A percentile compares a stretch with the other conserved stretches of the same genome.
Evolutionary conservation across 805 yeast genomes (phyloP).

Genomic region (Crinitomyces ghanaensis): DNA sequence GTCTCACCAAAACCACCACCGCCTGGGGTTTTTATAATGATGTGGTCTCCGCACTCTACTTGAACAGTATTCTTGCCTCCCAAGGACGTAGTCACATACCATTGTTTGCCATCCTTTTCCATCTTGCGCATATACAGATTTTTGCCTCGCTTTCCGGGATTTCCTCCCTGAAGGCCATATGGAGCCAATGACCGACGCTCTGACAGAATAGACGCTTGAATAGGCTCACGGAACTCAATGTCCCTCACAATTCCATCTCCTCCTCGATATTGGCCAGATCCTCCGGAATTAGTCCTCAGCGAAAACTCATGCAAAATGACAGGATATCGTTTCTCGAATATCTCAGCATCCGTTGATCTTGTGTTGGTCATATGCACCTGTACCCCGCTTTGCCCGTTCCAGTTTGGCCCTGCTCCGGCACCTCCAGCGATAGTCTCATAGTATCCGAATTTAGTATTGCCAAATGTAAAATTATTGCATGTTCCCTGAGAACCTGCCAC

Average conservation of each 20-base stretch:
- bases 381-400: slow-evolving; percentile 83
- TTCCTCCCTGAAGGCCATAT: slow-evolving; percentile 78
- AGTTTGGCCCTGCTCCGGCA: slow-evolving; percentile 79
- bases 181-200: slow-evolving; percentile 83
- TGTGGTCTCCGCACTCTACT: slow-evolving; percentile 50
- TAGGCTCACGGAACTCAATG: slow-evolving; percentile 62
- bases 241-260: slow-evolving; percentile 85
- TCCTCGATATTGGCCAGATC: slow-evolving; percentile 58
- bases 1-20: slow-evolving; percentile 67
- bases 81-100: slow-evolving; percentile 30
- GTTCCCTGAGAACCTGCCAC: slow-evolving; percentile 96
- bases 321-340: slow-evolving; percentile 82
- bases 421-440: slow-evolving; percentile 96
- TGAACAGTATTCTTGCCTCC: slow-evolving; percentile 64
- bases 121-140: slow-evolving; percentile 33
- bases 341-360: slow-evolving; percentile 82
- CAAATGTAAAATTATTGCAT: slow-evolving; percentile 89
- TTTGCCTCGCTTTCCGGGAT: slow-evolving; percentile 59
- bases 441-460: slow-evolving; percentile 64
- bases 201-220: slow-evolving; percentile 68
- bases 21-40: slow-evolving; percentile 67
- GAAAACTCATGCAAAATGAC: slow-evolving; percentile 63
- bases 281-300: slow-evolving; percentile 67
- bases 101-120: slow-evolving; percentile 8
- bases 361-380: slow-evolving; percentile 94